These are phyloP conservation scores for Helenozyma rhizophorensis DNA, from an alignment of 805 yeast species.

Conservation along the genomic window DNA sequence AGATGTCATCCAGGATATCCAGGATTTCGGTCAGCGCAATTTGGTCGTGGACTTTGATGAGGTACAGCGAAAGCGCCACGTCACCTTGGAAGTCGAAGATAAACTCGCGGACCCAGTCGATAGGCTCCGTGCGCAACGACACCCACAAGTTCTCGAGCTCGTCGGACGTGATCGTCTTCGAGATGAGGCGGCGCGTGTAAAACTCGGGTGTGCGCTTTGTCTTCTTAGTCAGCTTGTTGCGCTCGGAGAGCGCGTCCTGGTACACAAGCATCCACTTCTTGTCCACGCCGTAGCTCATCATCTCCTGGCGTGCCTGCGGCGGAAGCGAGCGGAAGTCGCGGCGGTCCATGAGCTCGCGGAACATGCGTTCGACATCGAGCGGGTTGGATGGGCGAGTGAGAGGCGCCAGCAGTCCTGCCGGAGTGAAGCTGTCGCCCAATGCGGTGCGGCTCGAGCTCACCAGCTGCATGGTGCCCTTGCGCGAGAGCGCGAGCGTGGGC, in stretches of 20 bases:
- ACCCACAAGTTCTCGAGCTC: conserved; percentile 86
- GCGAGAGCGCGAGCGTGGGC: conserved; percentile 3
- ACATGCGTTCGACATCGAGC: conserved; percentile 66
- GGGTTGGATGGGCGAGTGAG: conserved; percentile 67
- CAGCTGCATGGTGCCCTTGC: conserved; percentile 3
- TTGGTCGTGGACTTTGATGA: conserved; percentile 48
- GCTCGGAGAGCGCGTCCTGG: conserved; percentile 79
- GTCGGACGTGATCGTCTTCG: conserved; percentile 59
- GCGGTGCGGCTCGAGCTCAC: not conserved
- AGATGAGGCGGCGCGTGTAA: conserved; percentile 70
- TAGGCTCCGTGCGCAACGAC: conserved; percentile 84
- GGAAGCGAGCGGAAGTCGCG: conserved; percentile 75
- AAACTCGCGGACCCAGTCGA: conserved; percentile 74
- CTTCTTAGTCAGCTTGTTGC: conserved; percentile 45
- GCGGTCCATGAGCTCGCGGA: conserved; percentile 73
- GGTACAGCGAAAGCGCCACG: conserved; percentile 62
- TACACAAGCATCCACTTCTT: conserved; percentile 90
- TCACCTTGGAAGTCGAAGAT: conserved; percentile 75
- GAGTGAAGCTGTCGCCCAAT: not conserved
- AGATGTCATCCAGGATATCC: conserved; percentile 45
- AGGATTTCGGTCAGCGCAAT: conserved; percentile 15
- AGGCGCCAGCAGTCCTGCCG: conserved; percentile 50
- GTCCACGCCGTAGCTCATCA: conserved; percentile 67
- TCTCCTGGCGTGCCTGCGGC: conserved; percentile 66
- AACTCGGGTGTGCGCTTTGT: conserved; percentile 56